Conservation (phyloP, 257 asterid genomes). For the Phtheirospermum japonicum region DNA sequence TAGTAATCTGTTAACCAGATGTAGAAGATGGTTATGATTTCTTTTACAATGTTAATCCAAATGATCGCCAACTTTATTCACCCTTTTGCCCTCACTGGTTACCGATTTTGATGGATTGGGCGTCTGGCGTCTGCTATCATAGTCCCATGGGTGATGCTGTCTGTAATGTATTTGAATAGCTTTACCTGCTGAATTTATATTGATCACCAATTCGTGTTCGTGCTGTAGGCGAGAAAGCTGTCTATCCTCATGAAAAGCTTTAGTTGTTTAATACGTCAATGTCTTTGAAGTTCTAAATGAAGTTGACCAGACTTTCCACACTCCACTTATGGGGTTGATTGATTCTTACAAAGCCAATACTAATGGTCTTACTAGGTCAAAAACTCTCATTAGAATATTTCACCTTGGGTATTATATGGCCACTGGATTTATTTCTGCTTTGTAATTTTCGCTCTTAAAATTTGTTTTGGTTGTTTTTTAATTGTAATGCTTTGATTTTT, state of each 20-base stretch:
- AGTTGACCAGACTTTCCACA: background rate
- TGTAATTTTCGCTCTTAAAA: constrained; percentile 10
- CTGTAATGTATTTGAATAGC: background rate
- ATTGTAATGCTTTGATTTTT: constrained; percentile 15
- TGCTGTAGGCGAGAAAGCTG: constrained; percentile 11
- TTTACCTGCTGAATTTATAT: constrained; percentile 8
- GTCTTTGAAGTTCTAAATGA: constrained; percentile 6
- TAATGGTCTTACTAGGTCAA: background rate
- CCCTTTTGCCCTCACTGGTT: background rate
- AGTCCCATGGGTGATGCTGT: background rate
- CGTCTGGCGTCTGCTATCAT: background rate
- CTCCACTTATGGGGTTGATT: constrained; percentile 20
- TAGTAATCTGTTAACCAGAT: constrained; percentile 5
- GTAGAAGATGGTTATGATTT: constrained; percentile 9
- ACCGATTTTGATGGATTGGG: background rate
- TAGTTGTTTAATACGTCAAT: constrained; percentile 6
- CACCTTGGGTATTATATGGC: constrained; percentile 12
- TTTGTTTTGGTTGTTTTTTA: background rate
- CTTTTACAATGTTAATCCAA: background rate
- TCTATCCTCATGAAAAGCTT: constrained; percentile 12
- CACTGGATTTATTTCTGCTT: constrained; percentile 18
- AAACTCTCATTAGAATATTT: constrained; percentile 9
- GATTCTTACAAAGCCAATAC: constrained; percentile 5
- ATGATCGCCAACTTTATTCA: constrained; percentile 2
- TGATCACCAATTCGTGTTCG: constrained; percentile 3